A percentile compares a stretch with the other conserved stretches of the same genome.
phyloP scores from a whole-genome alignment of 805 yeast species.

The Scheffersomyces lignosus region DNA sequence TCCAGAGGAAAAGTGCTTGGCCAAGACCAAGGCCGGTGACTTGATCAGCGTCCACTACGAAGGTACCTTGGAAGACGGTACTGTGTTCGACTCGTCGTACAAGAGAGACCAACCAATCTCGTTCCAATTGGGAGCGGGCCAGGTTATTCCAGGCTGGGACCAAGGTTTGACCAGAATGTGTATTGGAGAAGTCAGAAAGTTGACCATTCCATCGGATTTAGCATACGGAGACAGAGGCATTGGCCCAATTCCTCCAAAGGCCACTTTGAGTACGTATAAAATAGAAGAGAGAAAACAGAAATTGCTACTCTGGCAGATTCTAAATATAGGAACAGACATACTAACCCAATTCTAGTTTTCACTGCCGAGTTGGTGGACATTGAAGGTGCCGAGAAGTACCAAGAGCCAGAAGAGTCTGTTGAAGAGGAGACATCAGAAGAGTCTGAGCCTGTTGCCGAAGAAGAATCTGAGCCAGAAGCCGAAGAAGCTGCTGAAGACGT shows the following conservation, averaged over 20 bases:
- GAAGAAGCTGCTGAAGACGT: background rate
- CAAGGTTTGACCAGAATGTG: conserved; percentile 78
- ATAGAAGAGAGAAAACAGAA: background rate
- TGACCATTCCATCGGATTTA: conserved; percentile 74
- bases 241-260: conserved; percentile 74
- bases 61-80: conserved; percentile 67
- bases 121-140: conserved; percentile 75
- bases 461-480: background rate
- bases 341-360: conserved; percentile 43
- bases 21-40: conserved; percentile 66
- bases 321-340: conserved; percentile 6
- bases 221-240: conserved; percentile 80
- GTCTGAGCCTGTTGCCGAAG: background rate
- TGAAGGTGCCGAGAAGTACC: conserved; percentile 25
- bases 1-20: conserved; percentile 52
- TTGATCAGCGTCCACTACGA: conserved; percentile 73
- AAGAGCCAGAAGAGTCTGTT: conserved; percentile 1
- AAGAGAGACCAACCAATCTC: conserved; percentile 64
- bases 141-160: conserved; percentile 90
- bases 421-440: background rate
- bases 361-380: conserved; percentile 64
- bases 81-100: conserved; percentile 73
- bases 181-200: conserved; percentile 79
- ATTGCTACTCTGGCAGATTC: background rate
- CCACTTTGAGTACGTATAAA: conserved; percentile 52